phyloP scores from a whole-genome alignment of 495 filamentous ascomycete genomes.

The Lophiostoma macrostomum region DNA sequence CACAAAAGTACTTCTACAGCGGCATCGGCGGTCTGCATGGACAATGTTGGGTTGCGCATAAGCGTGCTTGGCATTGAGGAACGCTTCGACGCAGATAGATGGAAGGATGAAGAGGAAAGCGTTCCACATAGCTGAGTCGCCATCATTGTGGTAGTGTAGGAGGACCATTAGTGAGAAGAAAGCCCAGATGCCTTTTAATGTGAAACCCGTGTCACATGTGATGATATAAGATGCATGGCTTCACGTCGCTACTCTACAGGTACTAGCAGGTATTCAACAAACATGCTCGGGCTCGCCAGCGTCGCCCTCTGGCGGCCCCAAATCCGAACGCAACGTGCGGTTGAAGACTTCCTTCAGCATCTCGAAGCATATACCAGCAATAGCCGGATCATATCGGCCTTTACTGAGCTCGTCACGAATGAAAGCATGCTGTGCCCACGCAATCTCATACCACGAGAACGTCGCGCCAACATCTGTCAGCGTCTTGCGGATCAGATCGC shows the following conservation, averaged over 20 bases:
- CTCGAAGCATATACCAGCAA: slow-evolving; percentile 87
- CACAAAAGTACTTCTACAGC: neutral
- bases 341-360: slow-evolving; percentile 85
- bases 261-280: slow-evolving; percentile 33
- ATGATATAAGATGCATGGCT: no score
- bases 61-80: no score
- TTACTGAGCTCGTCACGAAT: slow-evolving; percentile 95
- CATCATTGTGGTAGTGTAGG: no score
- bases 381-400: slow-evolving; percentile 84
- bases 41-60: no score
- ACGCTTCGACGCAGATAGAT: no score
- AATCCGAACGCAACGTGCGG: slow-evolving; percentile 69
- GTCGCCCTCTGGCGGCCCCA: slow-evolving; percentile 54
- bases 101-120: no score
- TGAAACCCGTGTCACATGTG: no score
- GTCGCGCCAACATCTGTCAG: slow-evolving; percentile 69
- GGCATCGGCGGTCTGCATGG: neutral
- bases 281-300: slow-evolving; percentile 46
- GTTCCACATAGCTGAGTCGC: no score
- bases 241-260: no score
- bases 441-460: slow-evolving; percentile 84
- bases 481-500: slow-evolving; percentile 82
- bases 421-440: slow-evolving; percentile 93
- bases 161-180: no score
- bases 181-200: no score